Evolutionary conservation across 2,329 filamentous ascomycete species (phyloP), one percentile per base, ranked within the genome.

Genomic region (Huntiella decipiens): DNA sequence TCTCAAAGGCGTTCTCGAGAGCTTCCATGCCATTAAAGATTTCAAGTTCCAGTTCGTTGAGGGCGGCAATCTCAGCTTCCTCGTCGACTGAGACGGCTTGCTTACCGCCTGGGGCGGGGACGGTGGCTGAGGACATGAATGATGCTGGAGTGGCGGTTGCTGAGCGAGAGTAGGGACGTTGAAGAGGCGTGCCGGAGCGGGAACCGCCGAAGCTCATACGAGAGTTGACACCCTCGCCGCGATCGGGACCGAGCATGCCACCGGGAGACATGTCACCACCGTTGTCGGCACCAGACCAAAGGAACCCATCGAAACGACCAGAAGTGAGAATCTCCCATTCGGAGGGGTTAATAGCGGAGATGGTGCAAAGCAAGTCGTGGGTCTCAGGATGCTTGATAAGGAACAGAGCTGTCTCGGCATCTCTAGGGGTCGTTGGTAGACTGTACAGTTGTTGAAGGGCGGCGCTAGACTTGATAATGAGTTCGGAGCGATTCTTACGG

Each of bases 301-400:
- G 69, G 62, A 96, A 96, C 3, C 88, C 88, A 57, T 95, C 87
- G 55, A 96, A 96, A 22, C 88, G 81, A 22, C 88, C 88, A 0
- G 88, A 95, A 4, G 81, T 84, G 10, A 96, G 69, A 46, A 96
- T 93, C 51, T 95, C 88, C 88, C 88, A 96, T 61, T 96, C 88
- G n/a, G 83, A 82, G 40, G 78, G 74, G 57, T 81, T 91, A 54
- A 96, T 91, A 44, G 87, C 84, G 33, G 82, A 79, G 43, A 95
- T 70, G 0, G 88, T 94, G 36, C 84, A 78, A 3, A 96, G 74
- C 31, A 94, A 76, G 56, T 91, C 81, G 59, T 96, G 88, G 42
- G 91, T 74, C 10, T 74, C 68, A 0, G 79, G 77, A 58, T 95
- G 81, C 58, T 81, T 85, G 52, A 95, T 72, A 41, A 96, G 73